These are phyloP conservation scores for Leptomonas seymouri DNA, from an alignment of 208 protist genomes.

Conservation along the genomic window DNA sequence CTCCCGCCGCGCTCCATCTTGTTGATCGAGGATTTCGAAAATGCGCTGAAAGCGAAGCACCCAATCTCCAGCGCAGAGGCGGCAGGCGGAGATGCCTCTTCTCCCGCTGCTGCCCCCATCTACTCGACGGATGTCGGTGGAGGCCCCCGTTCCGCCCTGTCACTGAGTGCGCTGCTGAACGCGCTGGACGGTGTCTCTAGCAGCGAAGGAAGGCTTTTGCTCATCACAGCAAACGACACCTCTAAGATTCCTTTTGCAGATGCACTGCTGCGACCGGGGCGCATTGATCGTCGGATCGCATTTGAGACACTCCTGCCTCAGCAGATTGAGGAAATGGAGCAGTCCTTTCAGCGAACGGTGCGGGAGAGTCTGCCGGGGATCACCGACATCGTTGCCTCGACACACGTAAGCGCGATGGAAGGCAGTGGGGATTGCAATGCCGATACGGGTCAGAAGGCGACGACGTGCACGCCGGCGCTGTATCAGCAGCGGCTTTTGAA, in stretches of 20 bases:
- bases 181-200: conserved; percentile 94
- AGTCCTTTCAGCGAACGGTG: conserved; percentile 32
- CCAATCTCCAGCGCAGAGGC: background rate
- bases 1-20: conserved; percentile 86
- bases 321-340: conserved; percentile 55
- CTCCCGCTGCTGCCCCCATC: background rate
- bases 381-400: background rate
- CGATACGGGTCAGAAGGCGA: background rate
- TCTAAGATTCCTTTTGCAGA: conserved; percentile 84
- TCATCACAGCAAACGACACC: conserved; percentile 95
- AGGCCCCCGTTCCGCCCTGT: conserved; percentile 59
- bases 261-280: conserved; percentile 93
- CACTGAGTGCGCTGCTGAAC: conserved; percentile 95
- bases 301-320: conserved; percentile 51
- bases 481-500: conserved; percentile 56
- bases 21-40: conserved; percentile 96
- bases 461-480: conserved; percentile 35
- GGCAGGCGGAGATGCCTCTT: background rate
- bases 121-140: conserved; percentile 32
- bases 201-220: conserved; percentile 93
- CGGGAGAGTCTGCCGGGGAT: conserved; percentile 7
- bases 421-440: background rate
- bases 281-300: conserved; percentile 84
- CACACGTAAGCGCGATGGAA: background rate
- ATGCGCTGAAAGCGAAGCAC: conserved; percentile 60